phyloP scores from a whole-genome alignment of 306 rosid species.

The Cicer bijugum region DNA sequence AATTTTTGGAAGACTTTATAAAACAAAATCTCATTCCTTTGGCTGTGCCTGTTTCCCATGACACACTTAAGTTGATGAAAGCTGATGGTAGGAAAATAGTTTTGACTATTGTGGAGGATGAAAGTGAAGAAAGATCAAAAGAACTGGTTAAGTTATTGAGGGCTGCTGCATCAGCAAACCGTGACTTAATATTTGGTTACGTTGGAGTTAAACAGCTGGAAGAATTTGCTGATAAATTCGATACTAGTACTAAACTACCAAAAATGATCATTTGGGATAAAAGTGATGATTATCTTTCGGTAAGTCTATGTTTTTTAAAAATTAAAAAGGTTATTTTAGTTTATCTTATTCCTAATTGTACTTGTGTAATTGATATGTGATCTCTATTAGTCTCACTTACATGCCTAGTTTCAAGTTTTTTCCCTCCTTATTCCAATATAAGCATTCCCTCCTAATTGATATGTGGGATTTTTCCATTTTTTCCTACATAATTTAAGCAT shows the following conservation, averaged over 20 bases:
- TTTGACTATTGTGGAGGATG: constrained; percentile 83
- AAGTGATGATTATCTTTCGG: constrained; percentile 69
- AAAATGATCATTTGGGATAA: constrained; percentile 91
- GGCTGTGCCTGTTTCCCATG: constrained; percentile 72
- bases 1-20: constrained; percentile 77
- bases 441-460: no score
- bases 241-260: constrained; percentile 64
- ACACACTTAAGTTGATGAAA: constrained; percentile 67
- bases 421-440: background rate
- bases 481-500: background rate
- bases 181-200: constrained; percentile 83
- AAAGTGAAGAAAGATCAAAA: constrained; percentile 68
- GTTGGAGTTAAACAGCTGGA: constrained; percentile 83
- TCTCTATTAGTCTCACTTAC: constrained; percentile 30
- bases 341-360: constrained; percentile 32
- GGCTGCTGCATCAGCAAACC: constrained; percentile 96
- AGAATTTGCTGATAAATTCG: constrained; percentile 84
- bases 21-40: constrained; percentile 79
- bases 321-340: background rate
- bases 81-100: constrained; percentile 82
- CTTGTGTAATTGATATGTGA: constrained; percentile 30
- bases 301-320: constrained; percentile 52
- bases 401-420: constrained; percentile 1
- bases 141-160: constrained; percentile 72
- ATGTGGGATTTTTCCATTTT: background rate